A percentile compares a stretch with the other conserved stretches of the same genome.
Evolutionary conservation across 2,329 filamentous ascomycete genomes (phyloP).

Genomic region (Aspergillus texensis): DNA sequence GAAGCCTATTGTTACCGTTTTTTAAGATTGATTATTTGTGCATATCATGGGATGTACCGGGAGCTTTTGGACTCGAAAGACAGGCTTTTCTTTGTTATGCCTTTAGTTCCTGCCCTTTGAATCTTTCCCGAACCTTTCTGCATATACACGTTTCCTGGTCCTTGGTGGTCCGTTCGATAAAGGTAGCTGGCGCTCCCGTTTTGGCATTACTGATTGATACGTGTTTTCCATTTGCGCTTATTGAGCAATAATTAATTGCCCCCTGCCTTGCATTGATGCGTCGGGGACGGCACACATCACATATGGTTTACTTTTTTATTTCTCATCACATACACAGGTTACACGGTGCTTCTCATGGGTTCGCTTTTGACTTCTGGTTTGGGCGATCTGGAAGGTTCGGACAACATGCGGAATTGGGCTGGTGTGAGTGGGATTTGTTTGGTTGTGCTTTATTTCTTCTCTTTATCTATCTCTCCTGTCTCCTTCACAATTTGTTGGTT

Average conservation of each 20-base stretch:
- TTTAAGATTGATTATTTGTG: conserved; percentile 3
- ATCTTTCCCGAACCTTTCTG: conserved; percentile 12
- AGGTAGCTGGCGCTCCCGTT: conserved; percentile 28
- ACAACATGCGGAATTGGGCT: conserved; percentile 11
- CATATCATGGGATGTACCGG: conserved; percentile 13
- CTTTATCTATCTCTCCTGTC: neutral
- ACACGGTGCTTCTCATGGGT: conserved; percentile 5
- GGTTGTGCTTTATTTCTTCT: conserved; percentile 8
- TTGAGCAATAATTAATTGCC: conserved; percentile 15
- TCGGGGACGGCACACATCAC: conserved; percentile 8
- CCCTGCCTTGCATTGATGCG: conserved; percentile 14
- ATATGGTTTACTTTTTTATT: conserved; percentile 1
- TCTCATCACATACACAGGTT: conserved; percentile 13
- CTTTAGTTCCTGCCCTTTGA: conserved; percentile 1
- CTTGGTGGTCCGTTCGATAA: conserved; percentile 24
- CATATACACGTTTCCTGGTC: conserved; percentile 25
- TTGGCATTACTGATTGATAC: conserved; percentile 24
- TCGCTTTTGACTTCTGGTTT: conserved; percentile 8
- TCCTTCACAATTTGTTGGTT: conserved; percentile 1
- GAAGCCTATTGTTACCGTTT: neutral
- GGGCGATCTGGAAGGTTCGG: conserved; percentile 16
- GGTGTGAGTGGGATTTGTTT: conserved; percentile 15
- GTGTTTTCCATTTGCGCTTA: conserved; percentile 12
- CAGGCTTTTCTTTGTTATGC: neutral
- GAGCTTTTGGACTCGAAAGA: conserved; percentile 19